Conservation (phyloP, 2,329 filamentous ascomycete genomes). For the Paraphaeosphaeria sporulosa region DNA sequence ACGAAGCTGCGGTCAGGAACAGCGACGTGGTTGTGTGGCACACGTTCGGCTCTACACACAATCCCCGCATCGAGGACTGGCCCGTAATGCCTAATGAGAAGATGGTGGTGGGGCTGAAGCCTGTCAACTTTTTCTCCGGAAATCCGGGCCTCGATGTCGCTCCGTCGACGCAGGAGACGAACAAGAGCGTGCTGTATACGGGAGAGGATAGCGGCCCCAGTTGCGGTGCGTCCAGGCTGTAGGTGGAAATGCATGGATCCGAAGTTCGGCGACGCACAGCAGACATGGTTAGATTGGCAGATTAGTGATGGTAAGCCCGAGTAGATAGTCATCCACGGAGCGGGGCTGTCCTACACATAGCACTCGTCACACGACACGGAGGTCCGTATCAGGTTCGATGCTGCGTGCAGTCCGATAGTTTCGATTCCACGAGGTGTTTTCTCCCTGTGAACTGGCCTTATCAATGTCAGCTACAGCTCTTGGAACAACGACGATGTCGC, state of each 20-base stretch:
- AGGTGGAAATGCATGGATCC: background rate
- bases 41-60: constrained; percentile 39
- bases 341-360: too few species aligned
- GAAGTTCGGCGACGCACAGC: background rate
- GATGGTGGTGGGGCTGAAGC: constrained; percentile 33
- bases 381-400: too few species aligned
- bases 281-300: too few species aligned
- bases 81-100: constrained; percentile 42
- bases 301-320: too few species aligned
- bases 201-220: constrained; percentile 1
- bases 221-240: background rate
- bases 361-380: too few species aligned
- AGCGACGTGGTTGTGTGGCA: constrained; percentile 41
- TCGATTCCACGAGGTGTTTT: too few species aligned
- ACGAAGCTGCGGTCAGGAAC: constrained; percentile 18
- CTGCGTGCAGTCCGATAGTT: too few species aligned
- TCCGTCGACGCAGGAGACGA: constrained; percentile 26
- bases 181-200: constrained; percentile 29
- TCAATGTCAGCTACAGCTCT: too few species aligned
- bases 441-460: too few species aligned
- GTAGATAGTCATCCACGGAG: too few species aligned
- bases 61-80: constrained; percentile 40
- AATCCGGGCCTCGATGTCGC: constrained; percentile 37
- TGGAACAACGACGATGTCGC: too few species aligned
- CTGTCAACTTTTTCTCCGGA: constrained; percentile 33